Base-by-base conservation (phyloP, 306 rosid species). In the Astragalus membranaceus region DNA sequence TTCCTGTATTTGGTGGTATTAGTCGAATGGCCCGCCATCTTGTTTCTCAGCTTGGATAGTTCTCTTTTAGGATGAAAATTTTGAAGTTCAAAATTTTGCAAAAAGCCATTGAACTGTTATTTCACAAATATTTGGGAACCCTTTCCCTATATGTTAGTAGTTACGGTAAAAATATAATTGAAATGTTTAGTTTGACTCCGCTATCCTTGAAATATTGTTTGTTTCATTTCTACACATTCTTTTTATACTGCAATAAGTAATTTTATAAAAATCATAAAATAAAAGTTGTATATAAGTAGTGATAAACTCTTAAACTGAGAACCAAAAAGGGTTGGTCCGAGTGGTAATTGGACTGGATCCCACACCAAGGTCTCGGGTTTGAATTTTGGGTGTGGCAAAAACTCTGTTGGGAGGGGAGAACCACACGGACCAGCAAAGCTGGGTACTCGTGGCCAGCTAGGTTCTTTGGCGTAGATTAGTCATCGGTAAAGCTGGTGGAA, bases 1-100 rank as follows among this genome's bases (percentile, higher is more conserved):
- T 83, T 69, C 80, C 49, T 66, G 75, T 74, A 69, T 72, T 79
- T 75, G 93, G 84, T 55, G 89, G 88, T 74, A 56, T 80, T 74
- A 85, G 63, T 75, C 77, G 84, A 82, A 78, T 86, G 87, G 78
- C 70, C 74, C 79, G 56, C 78, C 76, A 61, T 77, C 53, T 63
- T 66, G 77, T 73, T 71, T 77, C 58, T 78, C 46, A 78, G 73
- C 77, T 78, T 82, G 73, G 77, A 67, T 72, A 74, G 83, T 82
- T 26, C 23, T 59, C 53, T 50, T 64, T 9, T 84, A 86, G 94
- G 82, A 79, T 76, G 61, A 70, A 77, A 73, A 65, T 74, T 79
- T 74, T 57, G 60, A 82, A 36, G 81, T 65, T 79, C 72, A 77
- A 73, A 72, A 35, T 70, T 79, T 20, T 79, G 79, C 75, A 70